Evolutionary conservation across 2,329 filamentous ascomycete genomes (phyloP).

Genomic region (Exophiala spinifera): DNA sequence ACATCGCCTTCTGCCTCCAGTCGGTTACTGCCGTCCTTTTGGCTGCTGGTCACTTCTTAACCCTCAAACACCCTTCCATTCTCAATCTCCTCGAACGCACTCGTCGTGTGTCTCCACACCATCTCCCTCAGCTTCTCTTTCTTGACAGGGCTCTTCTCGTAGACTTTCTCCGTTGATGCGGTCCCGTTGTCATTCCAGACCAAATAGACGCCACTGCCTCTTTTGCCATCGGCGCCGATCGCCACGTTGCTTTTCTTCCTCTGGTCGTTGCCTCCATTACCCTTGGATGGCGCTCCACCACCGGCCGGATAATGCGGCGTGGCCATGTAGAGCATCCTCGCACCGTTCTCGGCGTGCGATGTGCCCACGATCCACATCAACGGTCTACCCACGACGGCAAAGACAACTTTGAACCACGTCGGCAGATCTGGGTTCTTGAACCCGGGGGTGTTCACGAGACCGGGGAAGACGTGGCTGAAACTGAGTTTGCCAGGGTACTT

Average conservation of each 20-base stretch:
- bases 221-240: slow-evolving; percentile 23
- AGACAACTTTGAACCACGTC: slow-evolving; percentile 33
- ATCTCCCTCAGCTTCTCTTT: slow-evolving; percentile 25
- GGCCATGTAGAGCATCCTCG: slow-evolving; percentile 27
- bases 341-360: slow-evolving; percentile 27
- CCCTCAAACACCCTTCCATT: slow-evolving; percentile 24
- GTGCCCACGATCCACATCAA: not conserved
- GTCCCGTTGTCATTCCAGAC: slow-evolving; percentile 24
- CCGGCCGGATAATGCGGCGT: slow-evolving; percentile 16
- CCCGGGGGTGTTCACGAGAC: slow-evolving; percentile 33
- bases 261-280: not conserved
- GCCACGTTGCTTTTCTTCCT: slow-evolving; percentile 12
- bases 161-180: slow-evolving; percentile 14
- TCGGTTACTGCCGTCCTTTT: no score
- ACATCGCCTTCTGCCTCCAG: no score
- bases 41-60: not conserved
- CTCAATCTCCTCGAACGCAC: slow-evolving; percentile 29
- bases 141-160: slow-evolving; percentile 20
- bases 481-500: slow-evolving; percentile 29
- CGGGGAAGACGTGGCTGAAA: slow-evolving; percentile 35
- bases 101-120: slow-evolving; percentile 29
- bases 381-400: slow-evolving; percentile 24
- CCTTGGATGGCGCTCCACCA: no score
- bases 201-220: slow-evolving; percentile 31
- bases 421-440: slow-evolving; percentile 32